A percentile compares a stretch with the other conserved stretches of the same genome.
phyloP scores from a whole-genome alignment of 352 stramenopile genomes.

The Globisporangium nodosum region DNA sequence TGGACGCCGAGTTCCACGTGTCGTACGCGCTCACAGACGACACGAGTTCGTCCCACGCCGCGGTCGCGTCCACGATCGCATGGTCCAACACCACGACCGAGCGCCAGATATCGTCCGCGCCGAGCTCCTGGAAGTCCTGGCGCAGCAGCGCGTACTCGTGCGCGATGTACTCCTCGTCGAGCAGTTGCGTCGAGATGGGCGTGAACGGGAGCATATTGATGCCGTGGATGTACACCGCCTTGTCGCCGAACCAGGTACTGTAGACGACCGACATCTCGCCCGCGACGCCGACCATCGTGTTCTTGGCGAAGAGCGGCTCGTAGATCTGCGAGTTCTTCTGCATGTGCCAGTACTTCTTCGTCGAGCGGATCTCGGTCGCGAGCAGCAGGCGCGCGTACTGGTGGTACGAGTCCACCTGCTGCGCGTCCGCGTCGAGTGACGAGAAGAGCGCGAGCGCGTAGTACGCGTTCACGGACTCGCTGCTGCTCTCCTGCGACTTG shows the following conservation, averaged over 20 bases:
- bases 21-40: conserved; percentile 47
- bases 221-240: conserved; percentile 68
- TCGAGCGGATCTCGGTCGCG: conserved; percentile 89
- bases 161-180: conserved; percentile 53
- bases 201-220: conserved; percentile 86
- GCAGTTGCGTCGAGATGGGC: conserved; percentile 52
- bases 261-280: conserved; percentile 74
- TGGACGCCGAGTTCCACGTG: conserved; percentile 69
- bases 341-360: conserved; percentile 97
- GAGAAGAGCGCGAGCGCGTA: conserved; percentile 90
- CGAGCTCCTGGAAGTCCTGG: conserved; percentile 33
- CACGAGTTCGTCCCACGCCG: conserved; percentile 61
- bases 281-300: conserved; percentile 77
- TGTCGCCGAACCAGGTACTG: conserved; percentile 81
- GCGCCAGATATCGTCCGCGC: conserved; percentile 58
- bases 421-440: conserved; percentile 43
- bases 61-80: conserved; percentile 50
- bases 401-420: conserved; percentile 41
- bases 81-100: conserved; percentile 69
- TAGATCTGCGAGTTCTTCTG: conserved; percentile 62
- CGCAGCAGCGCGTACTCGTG: conserved; percentile 50
- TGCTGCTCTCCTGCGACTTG: conserved; percentile 96
- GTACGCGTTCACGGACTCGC: conserved; percentile 95
- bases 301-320: conserved; percentile 64
- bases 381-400: conserved; percentile 91